Base-by-base conservation (phyloP, 2,329 filamentous ascomycete species). In the Ascomycota sp. region DNA sequence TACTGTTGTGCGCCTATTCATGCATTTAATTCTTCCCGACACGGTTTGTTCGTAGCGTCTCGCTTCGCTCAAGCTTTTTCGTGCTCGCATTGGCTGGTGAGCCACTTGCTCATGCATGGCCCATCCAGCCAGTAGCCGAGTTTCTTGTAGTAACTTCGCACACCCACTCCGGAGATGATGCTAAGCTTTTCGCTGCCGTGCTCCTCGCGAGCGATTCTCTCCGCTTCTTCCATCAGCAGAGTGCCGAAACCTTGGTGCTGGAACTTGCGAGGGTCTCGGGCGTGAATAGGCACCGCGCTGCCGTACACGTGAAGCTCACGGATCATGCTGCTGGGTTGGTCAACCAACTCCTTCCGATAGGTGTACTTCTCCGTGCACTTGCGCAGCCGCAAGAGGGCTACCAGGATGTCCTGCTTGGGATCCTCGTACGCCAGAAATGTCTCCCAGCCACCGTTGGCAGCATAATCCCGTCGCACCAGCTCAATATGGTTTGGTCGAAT, bases 161-260 rank as follows among this genome's bases (percentile, higher is more conserved):
- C 91, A 9, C 89, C 89, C 7, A 98, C 85, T 20, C 89, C 89
- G n/a, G 83, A 93, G 36, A 98, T 98, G 40, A 98, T 83, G 46
- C 81, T 89, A 32, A 98, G 82, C 63, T 98, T 98, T 35, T 66
- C 65, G 42, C 85, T 94, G 5, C 83, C 79, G 46, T 98, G 89
- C 55, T 98, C 89, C 38, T 94, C 78, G 32, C 81, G 68, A 1
- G 91, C 86, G 38, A 98, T 98, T 30, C 85, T 67, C 57, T 95
- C 89, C 0, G 89, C 91, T 56, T 95, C 86, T 47, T 95, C 86
- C 91, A 98, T 98, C 39, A 98, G 48, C 36, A 98, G 52, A 2
- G 89, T 98, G 28, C 89, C 89, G 40, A 92, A 98, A 0, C 89
- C 89, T 50, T 94, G 89, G 55, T 98, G 89, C 57, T 98, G 89